Percentiles rank a stretch among this genome's conserved stretches.
These are phyloP conservation scores for Populus hybrid DNA, from an alignment of 441 rosid species.

Conservation along the genomic window DNA sequence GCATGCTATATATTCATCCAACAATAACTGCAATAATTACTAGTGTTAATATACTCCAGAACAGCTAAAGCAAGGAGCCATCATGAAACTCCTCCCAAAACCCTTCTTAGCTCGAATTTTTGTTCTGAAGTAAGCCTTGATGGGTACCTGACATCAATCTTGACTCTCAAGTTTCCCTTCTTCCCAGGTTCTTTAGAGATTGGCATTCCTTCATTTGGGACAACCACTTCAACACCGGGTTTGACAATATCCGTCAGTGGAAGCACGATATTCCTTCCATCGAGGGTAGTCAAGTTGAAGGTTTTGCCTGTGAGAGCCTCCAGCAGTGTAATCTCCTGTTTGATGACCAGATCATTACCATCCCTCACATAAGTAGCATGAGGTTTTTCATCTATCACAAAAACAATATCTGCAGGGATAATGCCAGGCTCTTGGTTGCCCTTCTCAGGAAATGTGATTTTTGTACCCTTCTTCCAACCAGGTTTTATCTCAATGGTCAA, in stretches of 20 bases:
- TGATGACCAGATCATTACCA: constrained; percentile 68
- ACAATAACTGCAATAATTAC: not conserved
- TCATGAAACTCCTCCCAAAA: constrained; percentile 63
- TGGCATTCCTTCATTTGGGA: constrained; percentile 93
- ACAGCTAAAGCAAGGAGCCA: constrained; percentile 20
- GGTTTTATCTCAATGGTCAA: constrained; percentile 81
- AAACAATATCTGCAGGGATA: constrained; percentile 75
- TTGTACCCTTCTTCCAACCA: constrained; percentile 97
- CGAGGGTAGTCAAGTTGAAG: constrained; percentile 56
- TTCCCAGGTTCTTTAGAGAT: constrained; percentile 73
- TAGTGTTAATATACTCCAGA: not conserved
- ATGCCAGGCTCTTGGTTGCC: constrained; percentile 81
- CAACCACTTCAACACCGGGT: constrained; percentile 71
- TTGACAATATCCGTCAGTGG: constrained; percentile 63
- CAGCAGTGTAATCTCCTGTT: constrained; percentile 69
- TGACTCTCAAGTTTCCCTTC: constrained; percentile 78
- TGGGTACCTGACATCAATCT: constrained; percentile 74
- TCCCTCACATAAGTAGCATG: constrained; percentile 76
- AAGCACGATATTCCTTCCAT: constrained; percentile 65
- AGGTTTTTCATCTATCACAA: constrained; percentile 80
- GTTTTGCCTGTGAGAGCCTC: constrained; percentile 86
- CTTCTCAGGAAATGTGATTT: constrained; percentile 82
- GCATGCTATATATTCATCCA: constrained; percentile 31
- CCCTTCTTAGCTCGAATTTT: constrained; percentile 73
- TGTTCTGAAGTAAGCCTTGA: constrained; percentile 67